A percentile compares a stretch with the other conserved stretches of the same genome.
phyloP scores from a whole-genome alignment of 163 green algal species.

The Chlorella variabilis region DNA sequence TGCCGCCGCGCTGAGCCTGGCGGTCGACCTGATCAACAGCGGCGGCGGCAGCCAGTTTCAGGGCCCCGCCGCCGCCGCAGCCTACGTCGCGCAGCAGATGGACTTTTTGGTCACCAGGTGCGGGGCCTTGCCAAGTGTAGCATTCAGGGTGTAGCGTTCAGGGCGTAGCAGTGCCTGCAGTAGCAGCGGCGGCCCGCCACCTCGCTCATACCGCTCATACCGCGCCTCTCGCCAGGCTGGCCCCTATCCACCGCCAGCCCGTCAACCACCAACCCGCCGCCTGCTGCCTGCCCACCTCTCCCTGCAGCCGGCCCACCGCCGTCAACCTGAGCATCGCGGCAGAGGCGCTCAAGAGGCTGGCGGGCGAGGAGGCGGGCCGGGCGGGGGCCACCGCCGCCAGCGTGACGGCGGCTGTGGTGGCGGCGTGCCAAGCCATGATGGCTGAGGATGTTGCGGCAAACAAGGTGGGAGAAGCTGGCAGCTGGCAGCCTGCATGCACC shows the following conservation, averaged over 20 bases:
- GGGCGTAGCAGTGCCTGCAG: too few species aligned
- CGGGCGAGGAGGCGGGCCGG: constrained; percentile 46
- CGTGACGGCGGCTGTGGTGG: constrained; percentile 74
- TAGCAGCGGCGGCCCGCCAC: too few species aligned
- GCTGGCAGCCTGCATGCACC: too few species aligned
- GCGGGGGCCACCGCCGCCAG: constrained; percentile 49
- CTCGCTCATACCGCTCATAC: too few species aligned
- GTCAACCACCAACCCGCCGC: too few species aligned
- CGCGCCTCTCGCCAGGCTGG: too few species aligned
- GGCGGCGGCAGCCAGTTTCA: constrained; percentile 60
- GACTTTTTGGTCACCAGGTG: constrained; percentile 91
- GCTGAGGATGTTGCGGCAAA: constrained; percentile 87
- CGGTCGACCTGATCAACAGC: constrained; percentile 69
- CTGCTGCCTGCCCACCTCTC: background rate
- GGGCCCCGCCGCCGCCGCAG: constrained; percentile 41
- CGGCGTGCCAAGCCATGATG: constrained; percentile 81
- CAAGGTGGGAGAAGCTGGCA: constrained; percentile 68
- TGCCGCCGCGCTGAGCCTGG: constrained; percentile 82
- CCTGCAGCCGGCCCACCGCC: constrained; percentile 89
- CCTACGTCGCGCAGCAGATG: constrained; percentile 68
- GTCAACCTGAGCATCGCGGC: constrained; percentile 95
- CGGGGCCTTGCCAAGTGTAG: too few species aligned
- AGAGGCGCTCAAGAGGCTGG: constrained; percentile 69
- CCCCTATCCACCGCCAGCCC: too few species aligned
- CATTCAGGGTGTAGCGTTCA: too few species aligned